Evolutionary conservation across 192 early-diverging fungal genomes (phyloP).

Genomic region (Hyaloraphidium curvatum): DNA sequence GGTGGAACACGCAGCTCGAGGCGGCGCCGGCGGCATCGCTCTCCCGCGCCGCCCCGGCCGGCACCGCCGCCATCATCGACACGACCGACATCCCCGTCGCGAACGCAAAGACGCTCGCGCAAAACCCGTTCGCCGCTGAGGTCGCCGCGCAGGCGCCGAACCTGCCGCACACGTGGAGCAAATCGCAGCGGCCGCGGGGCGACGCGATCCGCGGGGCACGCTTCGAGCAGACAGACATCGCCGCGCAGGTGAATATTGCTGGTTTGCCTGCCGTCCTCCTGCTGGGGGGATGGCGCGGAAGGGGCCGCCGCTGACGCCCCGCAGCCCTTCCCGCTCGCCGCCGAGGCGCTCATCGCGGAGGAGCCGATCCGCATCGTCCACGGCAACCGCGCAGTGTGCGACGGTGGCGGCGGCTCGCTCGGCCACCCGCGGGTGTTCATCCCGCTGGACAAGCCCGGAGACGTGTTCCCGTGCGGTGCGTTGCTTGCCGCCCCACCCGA

Average conservation of each 20-base stretch:
- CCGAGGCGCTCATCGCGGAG: constrained; percentile 76
- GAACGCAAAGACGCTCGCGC: not conserved
- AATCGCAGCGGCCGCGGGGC: constrained; percentile 45
- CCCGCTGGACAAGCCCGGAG: constrained; percentile 40
- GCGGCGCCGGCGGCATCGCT: not conserved
- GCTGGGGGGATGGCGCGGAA: not conserved
- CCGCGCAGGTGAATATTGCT: constrained; percentile 39
- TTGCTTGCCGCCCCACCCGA: not conserved
- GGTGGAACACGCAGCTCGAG: not conserved
- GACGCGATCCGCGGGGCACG: constrained; percentile 55
- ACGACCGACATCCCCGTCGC: not conserved
- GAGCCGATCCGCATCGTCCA: constrained; percentile 66
- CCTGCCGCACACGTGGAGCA: constrained; percentile 53
- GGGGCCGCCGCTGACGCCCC: not conserved
- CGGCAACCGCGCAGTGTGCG: constrained; percentile 53
- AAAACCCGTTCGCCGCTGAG: constrained; percentile 10
- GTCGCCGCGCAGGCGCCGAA: constrained; percentile 51
- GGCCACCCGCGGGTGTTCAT: constrained; percentile 91
- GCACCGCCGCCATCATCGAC: not conserved
- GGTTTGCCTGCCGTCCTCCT: not conserved
- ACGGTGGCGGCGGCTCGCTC: constrained; percentile 76
- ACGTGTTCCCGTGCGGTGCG: not conserved
- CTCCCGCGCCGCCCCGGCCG: not conserved
- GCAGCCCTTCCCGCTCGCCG: constrained; percentile 72
- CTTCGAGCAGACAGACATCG: constrained; percentile 67